Evolutionary conservation across 2,329 filamentous ascomycete species (phyloP).

Genomic region (Colletotrichum noveboracense): DNA sequence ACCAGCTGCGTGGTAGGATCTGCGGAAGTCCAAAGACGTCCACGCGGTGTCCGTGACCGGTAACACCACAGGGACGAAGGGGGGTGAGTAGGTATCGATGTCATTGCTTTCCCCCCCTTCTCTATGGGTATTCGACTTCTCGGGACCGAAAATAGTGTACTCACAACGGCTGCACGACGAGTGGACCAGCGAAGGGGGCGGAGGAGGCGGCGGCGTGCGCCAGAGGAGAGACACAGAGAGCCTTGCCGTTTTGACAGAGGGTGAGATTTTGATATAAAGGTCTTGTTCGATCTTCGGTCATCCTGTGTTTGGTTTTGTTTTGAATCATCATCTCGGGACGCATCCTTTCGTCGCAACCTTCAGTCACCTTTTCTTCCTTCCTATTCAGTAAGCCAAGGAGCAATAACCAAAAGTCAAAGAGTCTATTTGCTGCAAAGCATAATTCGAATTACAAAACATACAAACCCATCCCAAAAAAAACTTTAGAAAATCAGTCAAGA

Average conservation of each 20-base stretch:
- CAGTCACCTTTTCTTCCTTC: not conserved
- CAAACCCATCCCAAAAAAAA: not conserved
- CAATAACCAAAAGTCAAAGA: not conserved
- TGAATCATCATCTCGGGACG: slow-evolving; percentile 7
- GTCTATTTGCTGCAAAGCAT: not conserved
- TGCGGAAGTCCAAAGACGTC: slow-evolving; percentile 1
- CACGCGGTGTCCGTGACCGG: slow-evolving; percentile 13
- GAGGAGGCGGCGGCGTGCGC: not conserved
- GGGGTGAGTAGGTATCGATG: not conserved
- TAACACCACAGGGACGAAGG: not conserved
- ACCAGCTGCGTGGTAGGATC: slow-evolving; percentile 9
- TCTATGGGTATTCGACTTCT: not conserved
- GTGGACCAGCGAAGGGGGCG: not conserved
- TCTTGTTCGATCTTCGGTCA: slow-evolving; percentile 2
- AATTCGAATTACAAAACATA: not conserved
- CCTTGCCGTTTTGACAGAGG: not conserved
- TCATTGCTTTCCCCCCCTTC: slow-evolving; percentile 5
- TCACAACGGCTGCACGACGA: not conserved
- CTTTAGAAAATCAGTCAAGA: not conserved
- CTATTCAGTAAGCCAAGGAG: not conserved
- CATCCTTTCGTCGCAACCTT: slow-evolving; percentile 12
- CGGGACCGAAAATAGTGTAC: slow-evolving; percentile 13
- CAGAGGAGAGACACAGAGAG: not conserved
- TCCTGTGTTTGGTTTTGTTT: not conserved
- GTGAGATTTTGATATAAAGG: slow-evolving; percentile 6